Evolutionary conservation across 495 filamentous ascomycete genomes (phyloP), one percentile per base, ranked within the genome.

Genomic region (Penicillium herquei): DNA sequence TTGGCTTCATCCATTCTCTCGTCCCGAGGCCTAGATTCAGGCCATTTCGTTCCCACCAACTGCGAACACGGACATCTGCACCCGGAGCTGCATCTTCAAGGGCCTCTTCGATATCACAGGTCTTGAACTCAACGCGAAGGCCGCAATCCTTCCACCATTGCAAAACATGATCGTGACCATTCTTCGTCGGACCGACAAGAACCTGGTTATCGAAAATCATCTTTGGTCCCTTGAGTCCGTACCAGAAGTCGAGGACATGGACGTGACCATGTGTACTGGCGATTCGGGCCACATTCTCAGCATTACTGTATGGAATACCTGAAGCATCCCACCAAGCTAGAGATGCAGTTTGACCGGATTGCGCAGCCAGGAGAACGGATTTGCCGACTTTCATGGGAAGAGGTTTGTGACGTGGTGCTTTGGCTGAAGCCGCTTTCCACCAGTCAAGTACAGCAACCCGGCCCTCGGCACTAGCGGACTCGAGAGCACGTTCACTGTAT

Each of bases 81-180:
- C 76, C 72, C 61, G 78, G 70, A 55, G 86, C 78, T 17, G 86
- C 86, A 64, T 96, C 92, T 68, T 97, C 92, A 52, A 97, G 75
- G 9, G 92, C 92, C 72, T 96, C 92, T 68, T 96, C 92, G 57
- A 97, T 91, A 74, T 96, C 91, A 59, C 91, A 96, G 8, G 92
- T 95, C 73, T 92, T 93, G 67, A 96, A 97, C 70, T 96, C 91
- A 11, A 96, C 91, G 10, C 78, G 74, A 39, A 90, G 79, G 0
- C 87, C 87, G 56, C 86, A 89, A 46, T 74, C 70, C 56, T 87
- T 88, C 92, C 92, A 97, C 92, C 92, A 97, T 65, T 96, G 89
- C 12, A 97, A 70, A 31, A 96, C 90, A 17, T 85, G 80, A 16
- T 88, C 84, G 65, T 92, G 88, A 3, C 90, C 90, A 53, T 91